Conservation (phyloP, 805 yeast species). For the Candida takata region DNA sequence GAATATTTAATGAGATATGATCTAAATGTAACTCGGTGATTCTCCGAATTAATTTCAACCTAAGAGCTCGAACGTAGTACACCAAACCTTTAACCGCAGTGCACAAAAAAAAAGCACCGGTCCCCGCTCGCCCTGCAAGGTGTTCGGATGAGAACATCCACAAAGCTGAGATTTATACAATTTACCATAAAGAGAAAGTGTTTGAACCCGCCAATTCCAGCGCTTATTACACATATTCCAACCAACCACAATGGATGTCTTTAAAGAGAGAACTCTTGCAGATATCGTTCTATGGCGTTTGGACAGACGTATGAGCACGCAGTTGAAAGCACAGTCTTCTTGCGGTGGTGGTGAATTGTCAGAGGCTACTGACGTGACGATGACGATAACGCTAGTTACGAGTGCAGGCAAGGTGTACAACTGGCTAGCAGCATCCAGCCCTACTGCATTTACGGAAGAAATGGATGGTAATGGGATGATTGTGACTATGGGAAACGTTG, state of each 20-base stretch:
- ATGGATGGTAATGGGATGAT: neutral
- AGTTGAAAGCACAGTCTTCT: too few relatives aligned
- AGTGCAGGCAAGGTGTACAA: neutral
- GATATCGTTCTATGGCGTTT: slow-evolving; percentile 2
- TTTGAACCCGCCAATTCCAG: too few relatives aligned
- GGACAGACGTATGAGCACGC: neutral
- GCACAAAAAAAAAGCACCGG: neutral
- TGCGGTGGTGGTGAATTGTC: too few relatives aligned
- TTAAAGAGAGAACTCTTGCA: slow-evolving; percentile 3
- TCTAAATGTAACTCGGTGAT: too few relatives aligned
- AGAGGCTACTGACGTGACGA: too few relatives aligned
- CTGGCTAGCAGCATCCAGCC: neutral
- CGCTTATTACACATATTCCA: too few relatives aligned
- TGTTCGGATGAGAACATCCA: neutral
- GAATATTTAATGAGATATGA: too few relatives aligned
- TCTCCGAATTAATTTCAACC: too few relatives aligned
- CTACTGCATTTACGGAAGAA: neutral
- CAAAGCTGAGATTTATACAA: too few relatives aligned
- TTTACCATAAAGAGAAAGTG: neutral
- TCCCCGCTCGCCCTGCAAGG: too few relatives aligned
- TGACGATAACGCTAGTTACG: neutral
- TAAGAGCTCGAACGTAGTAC: too few relatives aligned
- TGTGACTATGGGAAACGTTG: slow-evolving; percentile 1
- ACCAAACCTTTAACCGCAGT: too few relatives aligned
- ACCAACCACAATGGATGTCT: slow-evolving; percentile 1